Base-by-base conservation (phyloP, 352 stramenopile species). In the Pythium rhizo-oryzae region DNA sequence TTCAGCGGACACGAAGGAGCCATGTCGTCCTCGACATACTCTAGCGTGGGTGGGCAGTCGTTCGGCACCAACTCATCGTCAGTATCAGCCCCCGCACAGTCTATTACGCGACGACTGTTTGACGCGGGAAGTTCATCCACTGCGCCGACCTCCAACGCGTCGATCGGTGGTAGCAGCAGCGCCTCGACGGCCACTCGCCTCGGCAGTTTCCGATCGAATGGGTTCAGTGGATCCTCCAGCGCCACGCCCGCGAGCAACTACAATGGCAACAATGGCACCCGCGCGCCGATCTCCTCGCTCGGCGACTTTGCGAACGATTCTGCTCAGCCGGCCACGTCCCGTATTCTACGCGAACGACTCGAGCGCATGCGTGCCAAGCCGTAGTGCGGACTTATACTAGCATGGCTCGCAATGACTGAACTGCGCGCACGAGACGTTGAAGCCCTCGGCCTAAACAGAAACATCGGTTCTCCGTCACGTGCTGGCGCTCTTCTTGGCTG, bases 21-120 rank as follows among this genome's bases (percentile, higher is more conserved):
- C 19, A 68, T 44, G 8, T 67, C 49, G 13, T 41, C 39, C 59
- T 28, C 44, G 35, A 52, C 59, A 1, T 59, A 62, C 43, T 24
- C 35, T 30, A 74, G 56, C 35, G 59, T 33, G 24, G 62, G 61
- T 52, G 39, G 46, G 12, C 49, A 59, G 43, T 57, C 57, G 46
- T 62, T 76, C 44, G 12, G 62, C 21, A n/a, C 28, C 30, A 50
- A 23, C 8, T 21, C 47, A 19, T 43, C 56, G 7, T 11, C 54
- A 12, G 16, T 21, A 43, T 43, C 37, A 24, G 28, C 46, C 8
- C 28, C 59, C 7, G 46, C 52, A 8, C 43, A 81, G 50, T 78
- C 63, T 9, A 76, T 91, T 28, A 85, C 73, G 11, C 80, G 81
- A 21, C 66, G 80, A 23, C 69, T 90, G n/a, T 90, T 93, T 63